These are phyloP conservation scores for Miamiensis avidus DNA, from an alignment of 169 alveolate species.

Conservation along the genomic window DNA sequence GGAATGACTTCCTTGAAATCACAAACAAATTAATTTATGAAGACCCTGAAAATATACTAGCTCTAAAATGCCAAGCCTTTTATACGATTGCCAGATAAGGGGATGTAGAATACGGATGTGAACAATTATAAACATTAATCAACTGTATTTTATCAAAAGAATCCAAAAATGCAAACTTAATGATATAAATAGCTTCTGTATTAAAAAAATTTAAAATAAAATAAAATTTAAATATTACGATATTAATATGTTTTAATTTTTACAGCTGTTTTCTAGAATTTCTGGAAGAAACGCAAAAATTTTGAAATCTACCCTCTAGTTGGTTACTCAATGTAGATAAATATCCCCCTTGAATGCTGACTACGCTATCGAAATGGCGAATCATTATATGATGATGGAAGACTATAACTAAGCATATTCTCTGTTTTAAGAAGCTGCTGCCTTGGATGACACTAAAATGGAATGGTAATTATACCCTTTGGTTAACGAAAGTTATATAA, in stretches of 20 bases:
- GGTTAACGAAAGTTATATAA: neutral
- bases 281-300: conserved; percentile 76
- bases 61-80: conserved; percentile 63
- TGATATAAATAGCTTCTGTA: conserved; percentile 64
- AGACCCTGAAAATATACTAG: conserved; percentile 63
- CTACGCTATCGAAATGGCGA: conserved; percentile 73
- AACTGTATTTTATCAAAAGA: conserved; percentile 62
- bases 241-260: too few species aligned
- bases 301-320: conserved; percentile 53
- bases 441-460: conserved; percentile 75
- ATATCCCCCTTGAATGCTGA: conserved; percentile 68
- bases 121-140: conserved; percentile 71
- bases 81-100: conserved; percentile 77
- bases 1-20: conserved; percentile 69
- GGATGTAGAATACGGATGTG: conserved; percentile 67
- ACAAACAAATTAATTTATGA: conserved; percentile 56
- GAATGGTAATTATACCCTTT: conserved; percentile 40
- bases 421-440: conserved; percentile 74
- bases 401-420: conserved; percentile 75
- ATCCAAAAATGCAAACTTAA: conserved; percentile 72
- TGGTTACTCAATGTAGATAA: conserved; percentile 62
- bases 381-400: conserved; percentile 63
- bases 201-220: too few species aligned
- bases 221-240: too few species aligned
- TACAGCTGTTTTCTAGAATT: conserved; percentile 56